Evolutionary conservation across 768 basidiomycete genomes (phyloP), one percentile per base, ranked within the genome.

Genomic region (Boletellus ananiceps): DNA sequence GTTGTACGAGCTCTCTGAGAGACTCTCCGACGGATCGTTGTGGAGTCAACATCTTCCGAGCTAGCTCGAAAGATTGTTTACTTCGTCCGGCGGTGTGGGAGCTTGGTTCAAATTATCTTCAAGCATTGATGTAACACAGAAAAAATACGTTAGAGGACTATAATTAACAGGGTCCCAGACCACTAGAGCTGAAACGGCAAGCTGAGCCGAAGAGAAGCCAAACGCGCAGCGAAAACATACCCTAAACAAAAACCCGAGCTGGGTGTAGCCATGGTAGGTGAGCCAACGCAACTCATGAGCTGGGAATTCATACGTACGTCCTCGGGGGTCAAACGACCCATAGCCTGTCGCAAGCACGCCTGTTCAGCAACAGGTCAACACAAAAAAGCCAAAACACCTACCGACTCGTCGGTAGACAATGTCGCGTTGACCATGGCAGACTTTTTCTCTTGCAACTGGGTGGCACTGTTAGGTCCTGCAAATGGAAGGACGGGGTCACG

Each of bases 361-460:
- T 46, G 44, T 16, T 64, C 45, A 18, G 46, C 55, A 32, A 53
- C 18, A 56, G 38, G 47, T 44, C 34, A 41, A 47, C 29, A 8
- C 14, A 4, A 18, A 23, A 44, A 44, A 2, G 47, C 12, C 9
- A 21, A 39, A 11, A 29, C 39, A 69, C 82, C 13, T 60, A 85
- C 86, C 39, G 84, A 86, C 55, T 89, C 88, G 61, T 92, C 90
- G 4, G 85, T 69, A 4, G 88, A 89, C 16, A 92, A 67, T 0
- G 92, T 91, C 14, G 90, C 90, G 60, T 91, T 86, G 3, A 94
- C 82, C 93, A 96, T 95, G 0, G 92, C 93, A 34, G 85, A 81
- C 67, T 99, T 99, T 74, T 97, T 96, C 68, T 96, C 93, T 70
- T 97, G 93, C n/a, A 95, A 72, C 82, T 86, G 50, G 25, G 29